Base-by-base conservation (phyloP, 495 filamentous ascomycete species). In the Podospora bellae-mahoneyi region DNA sequence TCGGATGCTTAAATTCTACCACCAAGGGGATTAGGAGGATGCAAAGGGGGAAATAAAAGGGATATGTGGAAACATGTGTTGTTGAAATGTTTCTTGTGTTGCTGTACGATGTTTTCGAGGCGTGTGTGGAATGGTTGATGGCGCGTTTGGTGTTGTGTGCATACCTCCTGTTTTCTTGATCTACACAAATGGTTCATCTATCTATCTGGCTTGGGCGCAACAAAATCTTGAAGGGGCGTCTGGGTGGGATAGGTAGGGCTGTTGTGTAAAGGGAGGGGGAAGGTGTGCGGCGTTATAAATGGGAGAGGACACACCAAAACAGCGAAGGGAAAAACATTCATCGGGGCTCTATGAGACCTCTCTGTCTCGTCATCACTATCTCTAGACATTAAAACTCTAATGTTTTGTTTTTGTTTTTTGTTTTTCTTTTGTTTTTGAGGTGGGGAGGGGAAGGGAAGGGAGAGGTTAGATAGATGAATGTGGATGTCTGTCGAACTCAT, bases 1-100 rank as follows among this genome's bases (percentile, higher is more conserved):
- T 83, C 87, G 65, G 87, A 91, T 67, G 64, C 75, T 85, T 81
- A 75, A 69, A 53, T 32, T 39, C 5, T 5, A 48, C 9, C 15
- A 48, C 2, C 39, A 16, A 48, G 6, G 16, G 15, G 6, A 60
- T 19, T 20, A 26, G 16, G n/a, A 30, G 28, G 39, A 18, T 9
- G 23, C 32, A 30, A 32, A 28, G 15, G 56, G 30, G 44, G 56
- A 48, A 48, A 48, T 48, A 13, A 10, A 48, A 48, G 39, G 39
- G 39, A 48, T 9, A 16, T 48, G 39, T 48, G 39, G 39, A 48
- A 13, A 48, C 13, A 48, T 48, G 6, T 16, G 13, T 13, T 13
- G 39, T 13, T 48, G 39, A 48, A 48, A 48, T 48, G 34, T 39
- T 13, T 48, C 6, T 48, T 16, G 39, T 10, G 39, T 48, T 48